Conservation (phyloP, 2,329 filamentous ascomycete species). For the Biscogniauxia mediterranea region DNA sequence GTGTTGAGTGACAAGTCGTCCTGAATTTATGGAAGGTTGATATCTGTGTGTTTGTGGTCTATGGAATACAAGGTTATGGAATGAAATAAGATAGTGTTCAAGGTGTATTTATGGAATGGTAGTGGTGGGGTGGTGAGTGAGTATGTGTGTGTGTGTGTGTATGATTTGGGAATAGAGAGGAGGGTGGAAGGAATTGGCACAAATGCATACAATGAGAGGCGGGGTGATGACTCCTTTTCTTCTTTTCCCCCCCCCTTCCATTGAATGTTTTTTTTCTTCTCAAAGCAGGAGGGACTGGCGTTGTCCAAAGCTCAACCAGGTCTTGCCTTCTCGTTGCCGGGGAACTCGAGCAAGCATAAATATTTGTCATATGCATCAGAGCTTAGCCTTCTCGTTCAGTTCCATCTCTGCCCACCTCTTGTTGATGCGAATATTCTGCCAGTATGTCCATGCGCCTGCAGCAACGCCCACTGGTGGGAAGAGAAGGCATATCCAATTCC, state of each 20-base stretch:
- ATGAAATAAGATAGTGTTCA: background rate
- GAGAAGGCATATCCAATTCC: conserved; percentile 69
- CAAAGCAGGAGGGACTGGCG: too few relatives aligned
- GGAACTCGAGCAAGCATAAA: too few relatives aligned
- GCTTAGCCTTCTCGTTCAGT: conserved; percentile 43
- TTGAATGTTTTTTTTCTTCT: too few relatives aligned
- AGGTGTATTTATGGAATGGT: background rate
- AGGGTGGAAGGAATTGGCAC: too few relatives aligned
- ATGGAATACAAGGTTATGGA: background rate
- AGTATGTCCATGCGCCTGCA: conserved; percentile 69
- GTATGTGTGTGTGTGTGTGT: too few relatives aligned
- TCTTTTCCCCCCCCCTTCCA: too few relatives aligned
- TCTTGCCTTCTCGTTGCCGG: too few relatives aligned
- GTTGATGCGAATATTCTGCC: conserved; percentile 69
- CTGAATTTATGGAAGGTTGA: background rate
- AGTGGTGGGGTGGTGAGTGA: background rate
- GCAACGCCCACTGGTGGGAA: conserved; percentile 73
- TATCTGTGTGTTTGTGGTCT: background rate
- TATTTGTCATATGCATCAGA: conserved; percentile 28
- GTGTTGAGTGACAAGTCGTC: background rate
- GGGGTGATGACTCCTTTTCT: background rate
- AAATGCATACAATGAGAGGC: background rate
- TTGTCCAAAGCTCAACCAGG: too few relatives aligned
- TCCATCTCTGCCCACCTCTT: conserved; percentile 65
- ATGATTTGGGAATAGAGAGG: background rate